A percentile compares a stretch with the other conserved stretches of the same genome.
phyloP scores from a whole-genome alignment of 345 rosid species.

The Excoecaria cochinchinensis region DNA sequence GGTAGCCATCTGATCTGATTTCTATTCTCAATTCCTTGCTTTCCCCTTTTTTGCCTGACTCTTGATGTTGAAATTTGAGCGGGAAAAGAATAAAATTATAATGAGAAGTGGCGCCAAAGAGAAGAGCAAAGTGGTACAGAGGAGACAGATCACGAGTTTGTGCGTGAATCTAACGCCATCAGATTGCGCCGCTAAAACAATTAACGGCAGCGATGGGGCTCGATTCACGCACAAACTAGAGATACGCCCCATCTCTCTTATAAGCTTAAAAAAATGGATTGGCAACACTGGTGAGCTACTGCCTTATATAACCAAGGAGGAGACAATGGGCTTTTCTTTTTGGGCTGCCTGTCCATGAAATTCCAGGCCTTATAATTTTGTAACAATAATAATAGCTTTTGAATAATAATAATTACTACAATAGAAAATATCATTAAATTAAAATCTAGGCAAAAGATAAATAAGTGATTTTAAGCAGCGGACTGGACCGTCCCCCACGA shows the following conservation, averaged over 20 bases:
- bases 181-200: not conserved
- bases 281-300: slow-evolving; percentile 32
- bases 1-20: slow-evolving; percentile 25
- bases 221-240: slow-evolving; percentile 30
- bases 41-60: not conserved
- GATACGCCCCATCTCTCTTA: slow-evolving; percentile 3
- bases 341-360: too few relatives aligned
- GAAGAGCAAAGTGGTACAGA: not conserved
- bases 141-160: slow-evolving; percentile 30
- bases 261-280: too few relatives aligned
- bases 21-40: not conserved
- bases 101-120: slow-evolving; percentile 13
- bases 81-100: slow-evolving; percentile 1
- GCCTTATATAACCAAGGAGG: too few relatives aligned
- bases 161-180: slow-evolving; percentile 37
- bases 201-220: slow-evolving; percentile 27
- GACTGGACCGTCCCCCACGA: too few relatives aligned
- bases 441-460: too few relatives aligned
- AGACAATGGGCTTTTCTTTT: too few relatives aligned
- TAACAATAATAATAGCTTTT: too few relatives aligned
- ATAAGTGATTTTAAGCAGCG: too few relatives aligned
- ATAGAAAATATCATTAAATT: too few relatives aligned
- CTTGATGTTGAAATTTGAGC: not conserved
- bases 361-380: too few relatives aligned
- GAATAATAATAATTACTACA: too few relatives aligned